Conservation (phyloP, 257 asterid species). For the Fraxinus cuspidata region DNA sequence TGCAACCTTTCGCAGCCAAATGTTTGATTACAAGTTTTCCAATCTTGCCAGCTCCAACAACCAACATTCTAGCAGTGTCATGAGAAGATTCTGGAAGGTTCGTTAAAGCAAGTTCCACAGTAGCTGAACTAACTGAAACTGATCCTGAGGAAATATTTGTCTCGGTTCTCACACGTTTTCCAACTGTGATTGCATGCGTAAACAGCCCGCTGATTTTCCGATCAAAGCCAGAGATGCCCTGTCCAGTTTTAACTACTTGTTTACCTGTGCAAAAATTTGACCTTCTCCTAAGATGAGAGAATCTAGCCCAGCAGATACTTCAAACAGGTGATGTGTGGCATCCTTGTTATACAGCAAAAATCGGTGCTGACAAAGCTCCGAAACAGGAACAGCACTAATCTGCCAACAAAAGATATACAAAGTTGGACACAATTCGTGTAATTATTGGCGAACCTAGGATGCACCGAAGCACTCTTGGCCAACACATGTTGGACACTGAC, state of each 20-base stretch:
- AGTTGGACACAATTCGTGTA: slow-evolving; percentile 8
- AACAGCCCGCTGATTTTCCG: slow-evolving; percentile 77
- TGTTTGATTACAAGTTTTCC: slow-evolving; percentile 91
- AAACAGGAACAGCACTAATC: slow-evolving; percentile 76
- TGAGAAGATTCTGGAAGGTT: slow-evolving; percentile 65
- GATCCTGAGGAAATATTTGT: slow-evolving; percentile 83
- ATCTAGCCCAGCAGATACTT: slow-evolving; percentile 90
- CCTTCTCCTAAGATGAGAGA: slow-evolving; percentile 95
- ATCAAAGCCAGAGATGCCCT: slow-evolving; percentile 82
- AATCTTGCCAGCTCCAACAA: slow-evolving; percentile 96
- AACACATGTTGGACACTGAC: background rate
- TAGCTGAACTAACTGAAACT: slow-evolving; percentile 92
- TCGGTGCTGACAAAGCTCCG: slow-evolving; percentile 66
- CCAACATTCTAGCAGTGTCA: slow-evolving; percentile 56
- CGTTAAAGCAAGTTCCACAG: slow-evolving; percentile 86
- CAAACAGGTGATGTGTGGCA: slow-evolving; percentile 75
- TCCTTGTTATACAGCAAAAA: slow-evolving; percentile 66
- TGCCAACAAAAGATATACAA: slow-evolving; percentile 34
- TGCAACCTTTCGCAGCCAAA: slow-evolving; percentile 74
- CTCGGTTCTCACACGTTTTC: slow-evolving; percentile 89
- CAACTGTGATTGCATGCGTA: slow-evolving; percentile 79
- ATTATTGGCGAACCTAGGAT: background rate
- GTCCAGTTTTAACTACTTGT: slow-evolving; percentile 80
- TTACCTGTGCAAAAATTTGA: slow-evolving; percentile 94
- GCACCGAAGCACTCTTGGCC: background rate